Conservation (phyloP, 2,329 filamentous ascomycete species). For the Daldinia sp. region DNA sequence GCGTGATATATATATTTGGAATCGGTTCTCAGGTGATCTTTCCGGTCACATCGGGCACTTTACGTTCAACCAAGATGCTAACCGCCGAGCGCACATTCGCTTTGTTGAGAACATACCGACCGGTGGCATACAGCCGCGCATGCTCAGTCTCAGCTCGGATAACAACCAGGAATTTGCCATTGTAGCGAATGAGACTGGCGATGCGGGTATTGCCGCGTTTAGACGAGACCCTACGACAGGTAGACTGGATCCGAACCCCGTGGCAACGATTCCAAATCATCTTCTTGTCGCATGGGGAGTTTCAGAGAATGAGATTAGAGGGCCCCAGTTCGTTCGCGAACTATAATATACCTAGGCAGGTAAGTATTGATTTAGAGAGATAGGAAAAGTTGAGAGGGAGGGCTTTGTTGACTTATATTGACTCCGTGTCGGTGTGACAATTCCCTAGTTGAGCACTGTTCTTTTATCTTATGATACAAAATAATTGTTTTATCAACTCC, state of each 20-base stretch:
- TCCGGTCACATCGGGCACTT: not conserved
- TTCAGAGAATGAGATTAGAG: not conserved
- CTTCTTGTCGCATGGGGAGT: not conserved
- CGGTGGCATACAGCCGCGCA: not conserved
- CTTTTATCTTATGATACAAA: too few relatives aligned
- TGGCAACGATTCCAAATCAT: not conserved
- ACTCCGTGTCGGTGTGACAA: too few relatives aligned
- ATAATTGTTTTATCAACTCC: too few relatives aligned
- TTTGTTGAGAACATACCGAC: not conserved
- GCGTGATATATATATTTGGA: conserved; percentile 1
- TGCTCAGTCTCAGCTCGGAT: not conserved
- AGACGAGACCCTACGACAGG: not conserved
- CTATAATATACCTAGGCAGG: not conserved
- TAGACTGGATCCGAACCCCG: not conserved
- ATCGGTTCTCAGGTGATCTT: not conserved
- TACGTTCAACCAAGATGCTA: not conserved
- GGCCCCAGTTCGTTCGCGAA: not conserved
- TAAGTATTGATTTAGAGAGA: not conserved
- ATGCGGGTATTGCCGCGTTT: not conserved
- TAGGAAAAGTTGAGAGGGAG: not conserved
- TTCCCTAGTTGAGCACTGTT: too few relatives aligned
- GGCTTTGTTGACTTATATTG: too few relatives aligned
- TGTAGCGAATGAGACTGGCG: not conserved
- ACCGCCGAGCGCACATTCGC: not conserved
- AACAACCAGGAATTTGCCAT: not conserved